phyloP scores from a whole-genome alignment of 345 rosid species.

The Rhizophora mangle region DNA sequence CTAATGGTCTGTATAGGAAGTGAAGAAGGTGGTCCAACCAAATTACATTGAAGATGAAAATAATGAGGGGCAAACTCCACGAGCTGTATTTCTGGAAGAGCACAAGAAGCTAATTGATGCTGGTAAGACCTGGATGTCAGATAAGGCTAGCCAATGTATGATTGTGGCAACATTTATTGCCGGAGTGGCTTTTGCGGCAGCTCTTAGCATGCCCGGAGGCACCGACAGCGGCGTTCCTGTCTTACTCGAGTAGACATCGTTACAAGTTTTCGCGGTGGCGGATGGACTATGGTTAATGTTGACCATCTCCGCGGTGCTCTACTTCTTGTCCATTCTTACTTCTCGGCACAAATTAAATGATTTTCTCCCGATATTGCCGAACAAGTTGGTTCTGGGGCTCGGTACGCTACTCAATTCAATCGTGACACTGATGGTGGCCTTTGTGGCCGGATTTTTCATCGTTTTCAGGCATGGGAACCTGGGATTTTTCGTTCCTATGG shows the following conservation, averaged over 20 bases:
- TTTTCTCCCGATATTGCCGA: constrained; percentile 3
- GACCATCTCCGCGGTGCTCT: neutral
- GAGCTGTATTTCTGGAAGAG: neutral
- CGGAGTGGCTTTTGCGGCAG: neutral
- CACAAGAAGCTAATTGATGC: constrained; percentile 1
- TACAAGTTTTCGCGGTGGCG: constrained; percentile 13
- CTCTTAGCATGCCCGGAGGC: constrained; percentile 6
- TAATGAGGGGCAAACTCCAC: neutral
- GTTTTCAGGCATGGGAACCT: neutral
- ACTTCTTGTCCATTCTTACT: constrained; percentile 19
- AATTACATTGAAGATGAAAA: neutral
- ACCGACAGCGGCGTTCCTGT: neutral
- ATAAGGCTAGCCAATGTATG: constrained; percentile 7
- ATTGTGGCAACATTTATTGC: constrained; percentile 19
- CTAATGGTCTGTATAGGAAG: constrained; percentile 6
- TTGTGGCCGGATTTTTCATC: neutral
- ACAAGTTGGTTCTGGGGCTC: constrained; percentile 4
- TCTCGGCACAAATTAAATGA: neutral
- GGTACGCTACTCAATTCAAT: constrained; percentile 7
- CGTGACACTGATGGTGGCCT: constrained; percentile 18
- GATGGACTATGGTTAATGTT: constrained; percentile 8
- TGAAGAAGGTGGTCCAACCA: constrained; percentile 9
- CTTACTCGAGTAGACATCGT: neutral
- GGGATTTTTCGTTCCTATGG: neutral
- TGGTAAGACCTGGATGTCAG: constrained; percentile 16